Evolutionary conservation across 768 basidiomycete species (phyloP), one percentile per base, ranked within the genome.

Genomic region (Rhodosporidiobolus odoratus): DNA sequence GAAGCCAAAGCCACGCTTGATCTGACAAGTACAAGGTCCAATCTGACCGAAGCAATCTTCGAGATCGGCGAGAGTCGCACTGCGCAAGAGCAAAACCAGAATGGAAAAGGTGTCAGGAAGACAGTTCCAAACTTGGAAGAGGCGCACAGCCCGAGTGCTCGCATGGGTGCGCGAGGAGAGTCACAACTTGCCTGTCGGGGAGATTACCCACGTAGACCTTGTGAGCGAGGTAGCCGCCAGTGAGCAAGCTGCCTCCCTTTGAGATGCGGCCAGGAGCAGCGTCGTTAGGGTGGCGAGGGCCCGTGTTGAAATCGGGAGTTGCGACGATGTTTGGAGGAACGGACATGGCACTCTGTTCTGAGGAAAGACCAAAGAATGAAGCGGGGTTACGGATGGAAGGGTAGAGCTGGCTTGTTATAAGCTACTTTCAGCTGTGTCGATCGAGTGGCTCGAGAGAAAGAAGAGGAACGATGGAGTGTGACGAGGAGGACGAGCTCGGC

Each of bases 41-140:
- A 77, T 65, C 53, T 76, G 73, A 4, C 77, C 75, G 58, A 77
- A 77, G 67, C 77, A 77, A 52, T 76, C 74, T 37, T 75, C 62
- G 35, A 77, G 52, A 34, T 77, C 77, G 5, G 57, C 71, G 30
- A 73, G 62, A 34, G 76, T 75, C 15, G 77, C 73, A 10, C 64
- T 65, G 64, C 23, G n/a, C 2, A 27, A 27, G 27, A 19, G 52
- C 32, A 23, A 56, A 21, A 21, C 7, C 32, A 35, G 54, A 4
- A 25, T 19, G 54, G 12, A 21, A 34, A 34, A 56, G 8, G 17
- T 9, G 54, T 35, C 32, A 34, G 21, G 54, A 34, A 7, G 23
- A 25, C 27, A 9, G 48, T 50, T 50, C 38, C 38, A 38, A 3
- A 2, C 7, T 4, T n/a, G 38, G 16, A 38, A 57, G 8, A 25